Evolutionary conservation across 768 basidiomycete genomes (phyloP).

Genomic region (Rhizopogon vinicolor): DNA sequence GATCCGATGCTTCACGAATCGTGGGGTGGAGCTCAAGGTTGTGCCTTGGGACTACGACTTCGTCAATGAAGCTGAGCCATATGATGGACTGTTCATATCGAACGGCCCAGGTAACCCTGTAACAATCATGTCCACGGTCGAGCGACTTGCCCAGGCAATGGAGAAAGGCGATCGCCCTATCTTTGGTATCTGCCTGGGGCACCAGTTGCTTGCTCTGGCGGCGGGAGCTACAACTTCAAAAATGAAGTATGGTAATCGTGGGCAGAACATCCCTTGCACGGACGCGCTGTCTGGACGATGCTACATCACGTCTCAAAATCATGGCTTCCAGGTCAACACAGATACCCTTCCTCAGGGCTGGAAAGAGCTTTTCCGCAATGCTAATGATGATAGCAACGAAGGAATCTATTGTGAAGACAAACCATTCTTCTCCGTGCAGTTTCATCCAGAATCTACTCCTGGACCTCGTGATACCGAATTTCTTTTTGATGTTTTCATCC

Average conservation of each 20-base stretch:
- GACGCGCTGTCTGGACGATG: conserved; percentile 91
- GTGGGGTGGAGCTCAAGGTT: conserved; percentile 94
- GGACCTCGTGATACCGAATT: conserved; percentile 99
- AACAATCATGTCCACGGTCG: conserved; percentile 70
- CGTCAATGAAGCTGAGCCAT: conserved; percentile 69
- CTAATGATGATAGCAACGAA: conserved; percentile 97
- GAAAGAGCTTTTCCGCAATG: conserved; percentile 94
- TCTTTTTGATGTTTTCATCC: conserved; percentile 96
- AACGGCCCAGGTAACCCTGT: conserved; percentile 98
- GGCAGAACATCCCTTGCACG: conserved; percentile 98
- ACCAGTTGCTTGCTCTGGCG: conserved; percentile 93
- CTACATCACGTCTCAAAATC: conserved; percentile 99
- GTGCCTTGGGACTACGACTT: conserved; percentile 98
- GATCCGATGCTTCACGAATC: conserved; percentile 89
- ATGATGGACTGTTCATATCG: conserved; percentile 93
- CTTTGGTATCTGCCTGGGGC: conserved; percentile 98
- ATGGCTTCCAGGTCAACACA: conserved; percentile 93
- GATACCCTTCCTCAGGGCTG: conserved; percentile 75
- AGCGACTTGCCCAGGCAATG: conserved; percentile 61
- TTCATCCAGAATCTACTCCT: conserved; percentile 96
- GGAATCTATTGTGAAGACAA: conserved; percentile 91
- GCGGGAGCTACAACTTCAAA: conserved; percentile 93
- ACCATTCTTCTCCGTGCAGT: conserved; percentile 98
- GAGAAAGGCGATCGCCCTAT: conserved; percentile 77
- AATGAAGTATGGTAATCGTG: conserved; percentile 99